Base-by-base conservation (phyloP, 352 stramenopile genomes). In the Phytopythium sindhum region DNA sequence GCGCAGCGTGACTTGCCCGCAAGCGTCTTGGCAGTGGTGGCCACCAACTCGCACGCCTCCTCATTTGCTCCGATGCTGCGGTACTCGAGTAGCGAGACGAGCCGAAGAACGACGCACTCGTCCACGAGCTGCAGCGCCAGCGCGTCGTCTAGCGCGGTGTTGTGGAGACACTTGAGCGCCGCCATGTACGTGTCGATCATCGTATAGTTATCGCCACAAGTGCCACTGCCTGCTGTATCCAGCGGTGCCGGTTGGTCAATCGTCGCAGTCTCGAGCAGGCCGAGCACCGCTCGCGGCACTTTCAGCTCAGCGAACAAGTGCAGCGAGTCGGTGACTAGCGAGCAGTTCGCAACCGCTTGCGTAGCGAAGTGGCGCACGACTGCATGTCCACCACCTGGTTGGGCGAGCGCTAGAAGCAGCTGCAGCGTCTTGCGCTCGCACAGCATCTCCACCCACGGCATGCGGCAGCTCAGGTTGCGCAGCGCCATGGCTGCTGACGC, bases 391-490 rank as follows among this genome's bases (percentile, higher is more conserved):
- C 61, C 64, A 15, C 24, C 4, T 15, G 65, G 76, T 35, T 84
- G 75, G 6, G 79, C 81, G 24, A 90, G 91, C 1, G 55, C 31
- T 41, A 92, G 74, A 17, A 92, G 45, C 35, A 94, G 69, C 10
- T 78, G 68, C 48, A 94, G 61, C 5, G 76, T 90, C 42, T 88
- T 86, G 1, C 86, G 77, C 29, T 91, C 82, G 39, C 86, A 92
- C 4, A 94, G 69, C 78, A 94, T 81, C 63, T 94, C 86, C 12
- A 91, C 86, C 80, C 83, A 92, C 5, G 78, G 79, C 48, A 90
- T 78, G 19, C 71, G 72, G 26, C 81, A 89, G 52, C 80, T 94
- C 24, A 94, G 63, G 57, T 94, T 94, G 11, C 80, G 75, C 7
- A 94, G 66, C 0, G 80, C 81, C 78, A 94, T 94, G 2, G 81